Evolutionary conservation across 1,139 yeast species (phyloP).

Genomic region (Wickerhamomyces sp.): DNA sequence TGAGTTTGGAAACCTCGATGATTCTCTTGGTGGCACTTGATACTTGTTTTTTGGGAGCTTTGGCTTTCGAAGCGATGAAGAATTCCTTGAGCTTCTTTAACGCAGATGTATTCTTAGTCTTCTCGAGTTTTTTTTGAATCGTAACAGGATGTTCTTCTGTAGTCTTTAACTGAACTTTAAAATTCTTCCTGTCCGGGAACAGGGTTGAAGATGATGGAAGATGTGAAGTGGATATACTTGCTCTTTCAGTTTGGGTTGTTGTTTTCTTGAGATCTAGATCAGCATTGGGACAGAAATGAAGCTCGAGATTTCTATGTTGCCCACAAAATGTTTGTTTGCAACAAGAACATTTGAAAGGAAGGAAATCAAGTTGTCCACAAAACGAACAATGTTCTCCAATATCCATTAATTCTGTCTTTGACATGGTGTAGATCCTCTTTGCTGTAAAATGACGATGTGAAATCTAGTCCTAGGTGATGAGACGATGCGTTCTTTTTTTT

Average conservation of each 20-base stretch:
- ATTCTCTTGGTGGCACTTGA: constrained; percentile 24
- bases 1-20: constrained; percentile 37
- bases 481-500: too few relatives aligned
- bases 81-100: constrained; percentile 43
- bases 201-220: constrained; percentile 34
- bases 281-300: constrained; percentile 37
- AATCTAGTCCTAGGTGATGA: too few relatives aligned
- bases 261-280: constrained; percentile 4
- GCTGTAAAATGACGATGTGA: too few relatives aligned
- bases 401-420: constrained; percentile 46
- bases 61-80: constrained; percentile 27
- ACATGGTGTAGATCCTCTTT: neutral
- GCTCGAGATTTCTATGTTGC: constrained; percentile 45
- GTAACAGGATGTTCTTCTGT: constrained; percentile 12
- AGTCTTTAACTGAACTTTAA: constrained; percentile 32
- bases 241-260: constrained; percentile 11
- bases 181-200: constrained; percentile 52
- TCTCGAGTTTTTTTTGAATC: constrained; percentile 19
- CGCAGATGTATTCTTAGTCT: constrained; percentile 30
- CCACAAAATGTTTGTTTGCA: constrained; percentile 51
- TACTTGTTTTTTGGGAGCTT: constrained; percentile 10
- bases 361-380: constrained; percentile 62
- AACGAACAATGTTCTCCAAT: constrained; percentile 63
- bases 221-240: constrained; percentile 12
- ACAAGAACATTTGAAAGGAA: constrained; percentile 67